These are phyloP conservation scores for Ciborinia camelliae DNA, from an alignment of 2,329 filamentous ascomycete genomes.

Conservation along the genomic window DNA sequence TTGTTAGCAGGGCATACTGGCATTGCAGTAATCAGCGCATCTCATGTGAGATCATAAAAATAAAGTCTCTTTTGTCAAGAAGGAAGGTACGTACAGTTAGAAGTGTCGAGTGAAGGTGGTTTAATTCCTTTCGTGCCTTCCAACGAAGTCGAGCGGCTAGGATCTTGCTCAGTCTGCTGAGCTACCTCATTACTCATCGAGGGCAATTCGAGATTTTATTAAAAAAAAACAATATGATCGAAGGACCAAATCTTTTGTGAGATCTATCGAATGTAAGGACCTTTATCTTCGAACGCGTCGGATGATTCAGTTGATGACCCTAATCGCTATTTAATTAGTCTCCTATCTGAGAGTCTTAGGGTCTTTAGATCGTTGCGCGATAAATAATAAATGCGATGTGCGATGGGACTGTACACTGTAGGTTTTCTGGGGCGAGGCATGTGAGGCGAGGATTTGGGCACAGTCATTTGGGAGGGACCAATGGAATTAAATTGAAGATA, in stretches of 20 bases:
- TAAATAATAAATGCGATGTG: not conserved
- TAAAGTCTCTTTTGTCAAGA: not conserved
- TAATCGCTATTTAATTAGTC: slow-evolving; percentile 13
- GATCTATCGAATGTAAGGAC: slow-evolving; percentile 13
- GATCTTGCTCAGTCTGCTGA: slow-evolving; percentile 38
- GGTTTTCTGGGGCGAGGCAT: not conserved
- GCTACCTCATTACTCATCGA: slow-evolving; percentile 41
- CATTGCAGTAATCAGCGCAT: not conserved
- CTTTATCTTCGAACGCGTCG: slow-evolving; percentile 29
- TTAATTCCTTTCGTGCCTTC: slow-evolving; percentile 34
- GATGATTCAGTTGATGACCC: slow-evolving; percentile 19
- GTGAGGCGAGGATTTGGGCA: slow-evolving; percentile 4
- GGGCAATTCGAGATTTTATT: slow-evolving; percentile 32
- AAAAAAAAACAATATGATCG: slow-evolving; percentile 16
- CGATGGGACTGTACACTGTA: not conserved
- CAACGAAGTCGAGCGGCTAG: slow-evolving; percentile 34
- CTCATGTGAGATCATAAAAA: slow-evolving; percentile 9
- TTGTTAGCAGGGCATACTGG: slow-evolving; percentile 27
- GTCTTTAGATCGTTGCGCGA: slow-evolving; percentile 8
- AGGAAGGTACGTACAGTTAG: slow-evolving; percentile 32
- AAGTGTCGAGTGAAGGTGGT: slow-evolving; percentile 36
- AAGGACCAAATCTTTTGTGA: slow-evolving; percentile 13
- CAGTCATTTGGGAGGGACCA: not conserved
- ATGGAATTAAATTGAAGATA: not conserved
- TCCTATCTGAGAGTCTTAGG: slow-evolving; percentile 12